Percentiles rank a stretch among this genome's conserved stretches.
Conservation (phyloP, 176 grass and related monocot genomes). For the Musa troglodytarum region DNA sequence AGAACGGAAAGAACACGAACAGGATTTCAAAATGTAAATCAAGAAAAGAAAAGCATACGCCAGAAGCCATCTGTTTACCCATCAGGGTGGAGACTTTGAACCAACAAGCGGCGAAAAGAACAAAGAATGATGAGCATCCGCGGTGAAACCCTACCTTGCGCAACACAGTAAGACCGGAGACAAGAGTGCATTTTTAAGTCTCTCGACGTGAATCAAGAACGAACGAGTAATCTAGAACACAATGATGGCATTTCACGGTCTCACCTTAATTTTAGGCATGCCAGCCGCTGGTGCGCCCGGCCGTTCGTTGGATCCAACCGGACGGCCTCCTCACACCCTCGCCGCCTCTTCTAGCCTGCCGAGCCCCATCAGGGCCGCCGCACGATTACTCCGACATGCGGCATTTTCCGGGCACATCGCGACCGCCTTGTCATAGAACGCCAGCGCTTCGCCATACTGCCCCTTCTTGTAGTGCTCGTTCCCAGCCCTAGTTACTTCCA, state of each 20-base stretch:
- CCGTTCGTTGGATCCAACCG: slow-evolving; percentile 7
- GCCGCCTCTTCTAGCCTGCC: neutral
- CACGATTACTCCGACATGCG: slow-evolving; percentile 8
- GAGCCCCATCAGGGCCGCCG: slow-evolving; percentile 8
- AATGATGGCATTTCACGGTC: neutral
- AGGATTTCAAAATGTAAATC: too few relatives aligned
- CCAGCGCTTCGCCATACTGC: slow-evolving; percentile 3
- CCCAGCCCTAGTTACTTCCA: slow-evolving; percentile 8
- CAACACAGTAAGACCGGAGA: too few relatives aligned
- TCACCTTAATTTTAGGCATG: neutral
- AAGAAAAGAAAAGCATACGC: too few relatives aligned
- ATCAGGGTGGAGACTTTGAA: too few relatives aligned
- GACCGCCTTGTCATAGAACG: neutral
- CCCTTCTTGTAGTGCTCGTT: slow-evolving; percentile 13
- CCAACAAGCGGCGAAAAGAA: too few relatives aligned
- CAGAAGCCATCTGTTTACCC: too few relatives aligned
- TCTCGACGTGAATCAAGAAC: neutral
- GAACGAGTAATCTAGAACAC: neutral
- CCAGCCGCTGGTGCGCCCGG: slow-evolving; percentile 4
- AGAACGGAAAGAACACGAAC: too few relatives aligned
- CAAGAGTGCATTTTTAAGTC: too few relatives aligned
- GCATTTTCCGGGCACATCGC: slow-evolving; percentile 5
- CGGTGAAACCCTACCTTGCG: too few relatives aligned
- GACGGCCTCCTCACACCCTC: neutral
- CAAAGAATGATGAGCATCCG: too few relatives aligned